A percentile compares a stretch with the other conserved stretches of the same genome.
Conservation (phyloP, 2,329 filamentous ascomycete genomes). For the Fusarium verrucosum region DNA sequence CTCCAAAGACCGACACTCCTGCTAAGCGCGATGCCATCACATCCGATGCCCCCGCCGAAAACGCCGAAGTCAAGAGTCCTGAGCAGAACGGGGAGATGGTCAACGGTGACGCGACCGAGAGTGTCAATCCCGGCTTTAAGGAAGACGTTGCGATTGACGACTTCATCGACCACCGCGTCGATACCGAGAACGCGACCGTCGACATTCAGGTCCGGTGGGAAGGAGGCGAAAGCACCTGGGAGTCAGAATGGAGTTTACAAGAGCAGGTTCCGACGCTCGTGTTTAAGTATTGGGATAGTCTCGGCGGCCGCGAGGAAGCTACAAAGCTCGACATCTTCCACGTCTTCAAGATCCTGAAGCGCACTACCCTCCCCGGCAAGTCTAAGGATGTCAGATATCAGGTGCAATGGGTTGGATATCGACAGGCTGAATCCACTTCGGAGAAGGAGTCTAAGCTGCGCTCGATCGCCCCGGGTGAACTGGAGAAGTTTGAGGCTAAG, state of each 20-base stretch:
- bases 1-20: constrained; percentile 22
- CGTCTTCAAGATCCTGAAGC: constrained; percentile 43
- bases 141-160: constrained; percentile 39
- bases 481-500: constrained; percentile 42
- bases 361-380: constrained; percentile 22
- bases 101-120: constrained; percentile 16
- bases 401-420: constrained; percentile 44
- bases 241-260: constrained; percentile 43
- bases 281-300: constrained; percentile 43
- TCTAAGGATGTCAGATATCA: constrained; percentile 36
- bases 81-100: not conserved
- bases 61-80: not conserved
- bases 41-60: not conserved
- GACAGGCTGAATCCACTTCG: constrained; percentile 35
- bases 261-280: constrained; percentile 40
- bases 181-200: constrained; percentile 37
- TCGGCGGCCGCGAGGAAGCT: constrained; percentile 39
- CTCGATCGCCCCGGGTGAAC: constrained; percentile 38
- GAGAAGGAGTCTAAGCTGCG: constrained; percentile 39
- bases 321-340: constrained; percentile 41
- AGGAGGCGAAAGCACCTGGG: constrained; percentile 40
- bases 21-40: not conserved
- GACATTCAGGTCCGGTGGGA: constrained; percentile 41
- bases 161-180: constrained; percentile 36
- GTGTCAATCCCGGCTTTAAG: constrained; percentile 11